A percentile compares a stretch with the other conserved stretches of the same genome.
Evolutionary conservation across 2,329 filamentous ascomycete genomes (phyloP).

Genomic region (Phialocephala sp.): DNA sequence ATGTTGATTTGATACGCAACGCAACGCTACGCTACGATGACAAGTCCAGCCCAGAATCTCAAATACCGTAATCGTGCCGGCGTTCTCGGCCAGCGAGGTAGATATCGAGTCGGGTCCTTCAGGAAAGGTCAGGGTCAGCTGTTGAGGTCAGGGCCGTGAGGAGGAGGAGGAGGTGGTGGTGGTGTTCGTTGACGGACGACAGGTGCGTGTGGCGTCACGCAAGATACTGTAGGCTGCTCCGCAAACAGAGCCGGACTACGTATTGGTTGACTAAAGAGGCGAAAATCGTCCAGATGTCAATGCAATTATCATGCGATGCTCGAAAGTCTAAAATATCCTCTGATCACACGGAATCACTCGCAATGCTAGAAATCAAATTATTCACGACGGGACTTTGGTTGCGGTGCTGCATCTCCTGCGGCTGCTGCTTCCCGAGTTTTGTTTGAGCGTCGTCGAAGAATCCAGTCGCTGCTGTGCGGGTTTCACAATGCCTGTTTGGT

Average conservation of each 20-base stretch:
- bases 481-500: neutral
- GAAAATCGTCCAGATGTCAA: neutral
- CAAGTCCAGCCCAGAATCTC: neutral
- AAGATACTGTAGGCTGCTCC: neutral
- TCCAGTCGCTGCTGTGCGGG: neutral
- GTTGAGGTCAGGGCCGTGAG: slow-evolving; percentile 16
- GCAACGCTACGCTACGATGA: neutral
- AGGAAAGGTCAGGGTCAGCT: slow-evolving; percentile 11
- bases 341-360: neutral
- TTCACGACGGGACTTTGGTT: neutral
- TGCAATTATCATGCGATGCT: slow-evolving; percentile 13
- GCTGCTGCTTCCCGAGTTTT: neutral
- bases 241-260: neutral
- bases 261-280: neutral
- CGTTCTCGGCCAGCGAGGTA: slow-evolving; percentile 37
- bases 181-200: neutral
- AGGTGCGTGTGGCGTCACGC: too few species aligned
- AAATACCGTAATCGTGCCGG: slow-evolving; percentile 15
- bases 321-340: neutral
- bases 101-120: slow-evolving; percentile 12
- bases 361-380: neutral
- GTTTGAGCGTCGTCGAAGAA: neutral
- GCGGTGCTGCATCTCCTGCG: neutral
- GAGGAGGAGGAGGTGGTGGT: slow-evolving; percentile 9
- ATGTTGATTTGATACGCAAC: neutral